phyloP scores from a whole-genome alignment of 2,329 filamentous ascomycete genomes.

The Pseudogymnoascus sp. region DNA sequence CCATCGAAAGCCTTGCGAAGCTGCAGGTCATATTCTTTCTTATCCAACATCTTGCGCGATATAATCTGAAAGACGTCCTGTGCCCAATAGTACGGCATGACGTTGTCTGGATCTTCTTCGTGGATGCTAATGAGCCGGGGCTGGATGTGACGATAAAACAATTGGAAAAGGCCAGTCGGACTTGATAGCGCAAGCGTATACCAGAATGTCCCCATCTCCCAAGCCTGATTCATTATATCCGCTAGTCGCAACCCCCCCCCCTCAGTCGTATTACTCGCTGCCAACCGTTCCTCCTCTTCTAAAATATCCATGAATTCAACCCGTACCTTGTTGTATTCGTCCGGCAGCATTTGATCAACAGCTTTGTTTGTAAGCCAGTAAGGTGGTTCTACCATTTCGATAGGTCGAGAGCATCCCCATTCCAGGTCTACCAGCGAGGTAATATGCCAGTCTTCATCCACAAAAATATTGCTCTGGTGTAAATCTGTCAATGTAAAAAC shows the following conservation, averaged over 20 bases:
- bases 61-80: conserved; percentile 10
- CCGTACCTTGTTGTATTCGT: conserved; percentile 15
- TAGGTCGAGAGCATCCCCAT: conserved; percentile 27
- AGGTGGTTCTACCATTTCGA: conserved; percentile 28
- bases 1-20: conserved; percentile 16
- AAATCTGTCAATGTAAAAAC: conserved; percentile 33
- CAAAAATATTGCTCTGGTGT: conserved; percentile 35
- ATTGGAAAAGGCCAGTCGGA: conserved; percentile 21
- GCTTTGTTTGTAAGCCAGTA: conserved; percentile 26
- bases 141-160: conserved; percentile 22
- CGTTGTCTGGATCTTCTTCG: conserved; percentile 12
- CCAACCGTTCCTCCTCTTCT: conserved; percentile 18
- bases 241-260: neutral
- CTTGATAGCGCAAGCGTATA: conserved; percentile 22
- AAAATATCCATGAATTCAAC: conserved; percentile 21
- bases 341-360: conserved; percentile 15
- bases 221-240: conserved; percentile 14
- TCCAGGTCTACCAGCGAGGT: conserved; percentile 31
- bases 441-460: conserved; percentile 31
- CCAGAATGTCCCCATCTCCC: conserved; percentile 23
- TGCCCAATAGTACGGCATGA: conserved; percentile 15
- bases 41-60: conserved; percentile 12
- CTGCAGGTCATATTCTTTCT: conserved; percentile 13
- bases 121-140: conserved; percentile 17
- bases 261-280: conserved; percentile 18